A percentile compares a stretch with the other conserved stretches of the same genome.
phyloP scores from a whole-genome alignment of 176 grass and related monocot genomes.

The Puya raimondii region DNA sequence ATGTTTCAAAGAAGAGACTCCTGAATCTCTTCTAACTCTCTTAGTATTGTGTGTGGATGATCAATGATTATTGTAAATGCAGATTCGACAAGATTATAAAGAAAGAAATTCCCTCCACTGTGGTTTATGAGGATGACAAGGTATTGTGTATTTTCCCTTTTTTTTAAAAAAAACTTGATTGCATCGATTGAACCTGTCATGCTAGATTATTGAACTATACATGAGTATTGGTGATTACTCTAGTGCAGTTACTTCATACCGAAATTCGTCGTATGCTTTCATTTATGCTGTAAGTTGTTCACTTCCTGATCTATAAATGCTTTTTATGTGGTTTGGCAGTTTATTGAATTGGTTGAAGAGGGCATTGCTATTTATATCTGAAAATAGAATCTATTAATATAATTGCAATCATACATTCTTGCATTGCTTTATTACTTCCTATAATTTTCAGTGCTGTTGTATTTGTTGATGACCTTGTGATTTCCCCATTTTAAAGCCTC shows the following conservation, averaged over 20 bases:
- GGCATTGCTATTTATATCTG: not conserved
- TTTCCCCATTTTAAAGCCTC: no score
- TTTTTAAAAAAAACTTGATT: slow-evolving; percentile 5
- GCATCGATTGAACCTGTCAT: not conserved
- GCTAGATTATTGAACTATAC: not conserved
- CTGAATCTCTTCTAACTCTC: not conserved
- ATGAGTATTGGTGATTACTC: not conserved
- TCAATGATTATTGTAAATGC: slow-evolving; percentile 31
- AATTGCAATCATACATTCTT: not conserved
- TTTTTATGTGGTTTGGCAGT: not conserved
- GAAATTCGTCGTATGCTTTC: not conserved
- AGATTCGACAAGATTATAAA: slow-evolving; percentile 98
- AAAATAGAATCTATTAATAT: not conserved
- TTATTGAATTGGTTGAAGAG: not conserved
- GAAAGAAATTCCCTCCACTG: slow-evolving; percentile 78
- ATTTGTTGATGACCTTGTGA: not conserved
- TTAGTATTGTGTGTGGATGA: slow-evolving; percentile 13
- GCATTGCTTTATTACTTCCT: not conserved
- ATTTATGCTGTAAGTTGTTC: not conserved
- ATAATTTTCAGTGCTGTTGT: not conserved
- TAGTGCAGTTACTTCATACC: not conserved
- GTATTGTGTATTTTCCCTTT: slow-evolving; percentile 21
- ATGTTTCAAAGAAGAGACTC: not conserved
- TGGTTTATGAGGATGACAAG: slow-evolving; percentile 88
- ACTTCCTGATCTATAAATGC: not conserved